Evolutionary conservation across 805 yeast species (phyloP), one percentile per base, ranked within the genome.

Genomic region (Yamadazyma kitorensis): DNA sequence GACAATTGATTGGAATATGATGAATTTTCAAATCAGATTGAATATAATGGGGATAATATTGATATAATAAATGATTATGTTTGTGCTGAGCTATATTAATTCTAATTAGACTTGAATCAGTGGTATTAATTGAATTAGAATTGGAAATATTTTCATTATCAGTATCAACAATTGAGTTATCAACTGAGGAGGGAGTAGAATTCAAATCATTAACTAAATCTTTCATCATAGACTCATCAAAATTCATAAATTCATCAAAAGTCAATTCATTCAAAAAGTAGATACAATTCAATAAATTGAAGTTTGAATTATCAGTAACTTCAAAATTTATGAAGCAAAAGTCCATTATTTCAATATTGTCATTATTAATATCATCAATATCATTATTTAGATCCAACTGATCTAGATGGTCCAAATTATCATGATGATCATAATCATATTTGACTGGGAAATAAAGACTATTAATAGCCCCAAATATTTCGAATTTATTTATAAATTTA

Each of bases 241-340:
- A 57, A 0, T 32, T 26, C 22, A 43, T 72, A 68, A 40, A 80
- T 73, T 49, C 75, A 49, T 28, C 70, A 62, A 31, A 79, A 60
- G 45, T 67, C 21, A 56, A 54, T 18, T 69, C 68, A 46, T 74
- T 66, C 38, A 82, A 64, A 27, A 59, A 64, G 30, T 68, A 68
- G 19, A 80, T 65, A 5, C 78, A 72, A 14, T 48, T 55, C 24
- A 76, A 45, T 2, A 80, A 76, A 41, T 70, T 72, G 13, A 64
- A 67, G 48, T 74, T 79, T 24, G 53, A 24, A 18, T 41, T 33
- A 4, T 47, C 43, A 11, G 23, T 26, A 9, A 31, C 31, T 17
- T 37, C 36, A 43, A 74, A 76, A 34, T 71, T 73, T 24, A 80
- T 65, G 44, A 72, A 80, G 0, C 80, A 85, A 44, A 72, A 75